A percentile compares a stretch with the other conserved stretches of the same genome.
Conservation (phyloP, 2,329 filamentous ascomycete genomes). For the Penicillium sp. region DNA sequence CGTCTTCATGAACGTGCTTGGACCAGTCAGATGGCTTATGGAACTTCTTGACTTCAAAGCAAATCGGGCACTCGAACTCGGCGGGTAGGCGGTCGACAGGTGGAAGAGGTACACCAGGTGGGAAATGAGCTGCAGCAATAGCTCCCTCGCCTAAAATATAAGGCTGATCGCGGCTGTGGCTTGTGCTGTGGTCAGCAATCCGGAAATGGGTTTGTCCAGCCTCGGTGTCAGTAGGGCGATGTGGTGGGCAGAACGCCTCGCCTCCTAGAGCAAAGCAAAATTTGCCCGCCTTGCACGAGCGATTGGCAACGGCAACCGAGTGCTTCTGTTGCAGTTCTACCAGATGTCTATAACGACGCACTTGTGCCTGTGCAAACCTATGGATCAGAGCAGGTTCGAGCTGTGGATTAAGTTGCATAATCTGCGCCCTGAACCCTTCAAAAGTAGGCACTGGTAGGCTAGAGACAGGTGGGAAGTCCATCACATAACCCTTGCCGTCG, state of each 20-base stretch:
- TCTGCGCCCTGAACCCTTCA: slow-evolving; percentile 73
- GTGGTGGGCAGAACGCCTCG: slow-evolving; percentile 60
- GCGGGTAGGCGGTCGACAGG: slow-evolving; percentile 74
- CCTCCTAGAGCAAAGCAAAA: slow-evolving; percentile 69
- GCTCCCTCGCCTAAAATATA: slow-evolving; percentile 65
- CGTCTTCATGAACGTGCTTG: slow-evolving; percentile 91
- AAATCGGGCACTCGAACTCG: slow-evolving; percentile 85
- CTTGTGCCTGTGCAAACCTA: slow-evolving; percentile 77
- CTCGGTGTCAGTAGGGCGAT: slow-evolving; percentile 59
- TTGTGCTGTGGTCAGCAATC: slow-evolving; percentile 54
- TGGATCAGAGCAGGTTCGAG: slow-evolving; percentile 69
- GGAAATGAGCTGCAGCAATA: slow-evolving; percentile 72
- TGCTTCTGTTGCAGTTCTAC: slow-evolving; percentile 70
- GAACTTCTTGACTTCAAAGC: slow-evolving; percentile 80
- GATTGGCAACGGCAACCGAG: slow-evolving; percentile 55
- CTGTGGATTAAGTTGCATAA: slow-evolving; percentile 70
- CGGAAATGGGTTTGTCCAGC: slow-evolving; percentile 54
- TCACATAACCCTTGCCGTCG: slow-evolving; percentile 61
- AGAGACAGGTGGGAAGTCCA: slow-evolving; percentile 61
- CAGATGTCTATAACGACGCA: slow-evolving; percentile 73
- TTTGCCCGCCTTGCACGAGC: slow-evolving; percentile 59
- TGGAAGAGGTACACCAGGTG: slow-evolving; percentile 75
- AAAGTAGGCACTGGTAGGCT: slow-evolving; percentile 69
- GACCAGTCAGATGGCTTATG: slow-evolving; percentile 95
- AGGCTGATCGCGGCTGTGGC: slow-evolving; percentile 66